Percentiles rank a stretch among this genome's conserved stretches.
Evolutionary conservation across 257 asterid genomes (phyloP).

Genomic region (Voacanga thouarsii): DNA sequence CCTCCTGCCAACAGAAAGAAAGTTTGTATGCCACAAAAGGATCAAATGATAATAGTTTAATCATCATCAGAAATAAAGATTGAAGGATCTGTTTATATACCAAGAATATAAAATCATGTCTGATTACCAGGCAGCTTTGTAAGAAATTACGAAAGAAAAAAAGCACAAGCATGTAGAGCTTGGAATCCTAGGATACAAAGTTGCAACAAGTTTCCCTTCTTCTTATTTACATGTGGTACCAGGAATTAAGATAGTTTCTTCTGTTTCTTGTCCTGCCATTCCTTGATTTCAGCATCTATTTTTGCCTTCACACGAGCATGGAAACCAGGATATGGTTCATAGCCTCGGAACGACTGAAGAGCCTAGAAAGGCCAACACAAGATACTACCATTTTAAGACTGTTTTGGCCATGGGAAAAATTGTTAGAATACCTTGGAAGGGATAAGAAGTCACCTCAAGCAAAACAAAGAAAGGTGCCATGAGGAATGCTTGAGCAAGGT

Average conservation of each 20-base stretch:
- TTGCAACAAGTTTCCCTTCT: neutral
- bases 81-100: neutral
- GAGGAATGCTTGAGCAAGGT: slow-evolving; percentile 86
- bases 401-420: neutral
- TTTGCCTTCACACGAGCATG: slow-evolving; percentile 54
- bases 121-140: neutral
- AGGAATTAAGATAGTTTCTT: slow-evolving; percentile 48
- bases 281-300: slow-evolving; percentile 62
- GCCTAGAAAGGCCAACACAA: slow-evolving; percentile 20
- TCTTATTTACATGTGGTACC: neutral
- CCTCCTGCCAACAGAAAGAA: neutral
- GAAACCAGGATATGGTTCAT: slow-evolving; percentile 92
- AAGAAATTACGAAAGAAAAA: neutral
- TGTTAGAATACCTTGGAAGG: slow-evolving; percentile 22
- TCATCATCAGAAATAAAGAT: neutral
- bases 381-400: neutral
- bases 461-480: slow-evolving; percentile 95
- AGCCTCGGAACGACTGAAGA: slow-evolving; percentile 60
- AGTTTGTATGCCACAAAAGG: neutral
- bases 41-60: neutral
- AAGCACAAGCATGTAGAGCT: neutral
- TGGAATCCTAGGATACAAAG: neutral
- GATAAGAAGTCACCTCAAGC: slow-evolving; percentile 60
- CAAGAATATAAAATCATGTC: neutral
- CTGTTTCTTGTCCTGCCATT: slow-evolving; percentile 64